A percentile compares a stretch with the other conserved stretches of the same genome.
Evolutionary conservation across 2,329 filamentous ascomycete genomes (phyloP).

Genomic region (Colletotrichum limetticola): DNA sequence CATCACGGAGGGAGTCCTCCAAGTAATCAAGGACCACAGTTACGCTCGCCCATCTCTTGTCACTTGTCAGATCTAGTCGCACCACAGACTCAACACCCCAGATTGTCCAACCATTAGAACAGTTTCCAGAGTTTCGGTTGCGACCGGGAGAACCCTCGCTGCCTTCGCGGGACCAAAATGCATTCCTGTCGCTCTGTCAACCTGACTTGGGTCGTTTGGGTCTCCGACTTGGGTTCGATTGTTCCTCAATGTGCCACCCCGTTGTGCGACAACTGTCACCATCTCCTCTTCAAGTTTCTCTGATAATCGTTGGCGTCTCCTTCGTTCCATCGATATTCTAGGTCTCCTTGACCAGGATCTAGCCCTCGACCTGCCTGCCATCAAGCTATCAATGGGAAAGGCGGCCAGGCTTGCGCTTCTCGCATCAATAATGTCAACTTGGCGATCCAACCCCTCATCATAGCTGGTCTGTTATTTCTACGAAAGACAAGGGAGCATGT

Average conservation of each 20-base stretch:
- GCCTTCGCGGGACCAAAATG: not conserved
- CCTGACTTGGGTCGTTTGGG: not conserved
- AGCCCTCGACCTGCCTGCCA: not conserved
- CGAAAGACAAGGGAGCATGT: not conserved
- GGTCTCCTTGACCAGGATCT: not conserved
- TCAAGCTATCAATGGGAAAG: not conserved
- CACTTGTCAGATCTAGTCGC: constrained; percentile 7
- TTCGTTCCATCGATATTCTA: not conserved
- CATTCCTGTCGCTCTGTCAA: not conserved
- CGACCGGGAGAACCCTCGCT: constrained; percentile 1
- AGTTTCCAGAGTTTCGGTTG: constrained; percentile 5
- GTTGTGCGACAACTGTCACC: not conserved
- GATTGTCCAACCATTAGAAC: not conserved
- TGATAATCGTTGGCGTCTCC: not conserved
- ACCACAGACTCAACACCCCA: constrained; percentile 12
- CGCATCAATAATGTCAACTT: not conserved
- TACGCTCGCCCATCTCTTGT: not conserved
- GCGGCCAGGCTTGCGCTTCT: not conserved
- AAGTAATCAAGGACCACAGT: not conserved
- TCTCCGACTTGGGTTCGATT: not conserved
- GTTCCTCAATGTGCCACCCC: not conserved
- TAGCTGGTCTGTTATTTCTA: not conserved
- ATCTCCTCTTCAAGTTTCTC: not conserved
- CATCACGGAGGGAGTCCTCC: not conserved
- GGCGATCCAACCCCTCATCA: not conserved